Evolutionary conservation across 306 rosid genomes (phyloP).

Genomic region (Prunus padus): DNA sequence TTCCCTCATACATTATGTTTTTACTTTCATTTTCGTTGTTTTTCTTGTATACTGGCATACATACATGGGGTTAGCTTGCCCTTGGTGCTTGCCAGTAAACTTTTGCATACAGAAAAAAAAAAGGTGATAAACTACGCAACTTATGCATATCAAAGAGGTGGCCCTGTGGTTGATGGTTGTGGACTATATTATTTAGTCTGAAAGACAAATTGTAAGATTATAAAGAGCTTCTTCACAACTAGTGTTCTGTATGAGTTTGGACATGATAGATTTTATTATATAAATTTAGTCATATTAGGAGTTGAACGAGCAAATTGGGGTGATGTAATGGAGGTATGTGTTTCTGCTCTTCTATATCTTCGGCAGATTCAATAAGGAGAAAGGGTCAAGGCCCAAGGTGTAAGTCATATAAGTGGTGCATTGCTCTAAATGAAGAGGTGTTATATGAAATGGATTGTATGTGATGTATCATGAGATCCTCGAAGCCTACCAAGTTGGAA

Average conservation of each 20-base stretch:
- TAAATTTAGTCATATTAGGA: not conserved
- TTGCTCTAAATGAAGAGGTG: not conserved
- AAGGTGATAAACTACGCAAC: not conserved
- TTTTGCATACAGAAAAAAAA: not conserved
- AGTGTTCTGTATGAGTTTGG: not conserved
- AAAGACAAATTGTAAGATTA: not conserved
- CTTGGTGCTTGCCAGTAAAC: not conserved
- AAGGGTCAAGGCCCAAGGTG: not conserved
- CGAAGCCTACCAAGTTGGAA: not conserved
- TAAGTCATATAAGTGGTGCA: not conserved
- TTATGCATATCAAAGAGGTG: not conserved
- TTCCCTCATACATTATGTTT: not conserved
- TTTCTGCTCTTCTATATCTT: not conserved
- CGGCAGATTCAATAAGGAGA: not conserved
- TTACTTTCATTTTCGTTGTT: not conserved
- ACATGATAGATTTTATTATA: not conserved
- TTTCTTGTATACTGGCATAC: not conserved
- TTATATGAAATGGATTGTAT: not conserved
- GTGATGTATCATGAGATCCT: not conserved
- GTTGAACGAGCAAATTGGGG: not conserved
- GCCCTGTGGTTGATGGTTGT: not conserved
- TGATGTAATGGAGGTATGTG: not conserved
- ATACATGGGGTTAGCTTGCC: not conserved
- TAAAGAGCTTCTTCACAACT: not conserved
- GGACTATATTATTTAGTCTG: not conserved